Evolutionary conservation across 164 flowering plant genomes (phyloP).

Genomic region (Aristolochia contorta): DNA sequence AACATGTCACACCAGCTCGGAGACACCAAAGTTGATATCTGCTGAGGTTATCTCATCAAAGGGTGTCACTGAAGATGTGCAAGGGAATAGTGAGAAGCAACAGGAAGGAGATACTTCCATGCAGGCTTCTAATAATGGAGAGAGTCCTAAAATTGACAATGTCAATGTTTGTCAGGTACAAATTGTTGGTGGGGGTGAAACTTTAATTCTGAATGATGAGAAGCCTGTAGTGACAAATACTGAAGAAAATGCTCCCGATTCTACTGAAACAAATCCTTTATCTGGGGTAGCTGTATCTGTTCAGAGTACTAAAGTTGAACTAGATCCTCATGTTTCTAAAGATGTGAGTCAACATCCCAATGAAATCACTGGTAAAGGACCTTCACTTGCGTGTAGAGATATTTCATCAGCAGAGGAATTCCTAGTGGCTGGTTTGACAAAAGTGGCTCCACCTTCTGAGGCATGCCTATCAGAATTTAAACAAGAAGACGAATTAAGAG

Average conservation of each 20-base stretch:
- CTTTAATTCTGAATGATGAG: conserved; percentile 6
- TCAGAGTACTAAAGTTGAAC: neutral
- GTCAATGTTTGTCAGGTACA: neutral
- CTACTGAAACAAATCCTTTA: neutral
- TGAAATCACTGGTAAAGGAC: conserved; percentile 4
- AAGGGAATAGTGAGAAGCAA: conserved; percentile 11
- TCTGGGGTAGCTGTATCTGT: neutral
- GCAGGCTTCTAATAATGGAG: conserved; percentile 2
- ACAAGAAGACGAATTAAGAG: conserved; percentile 5
- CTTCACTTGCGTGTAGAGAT: conserved; percentile 1
- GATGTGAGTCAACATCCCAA: neutral
- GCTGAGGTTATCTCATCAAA: too few relatives aligned
- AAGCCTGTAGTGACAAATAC: neutral
- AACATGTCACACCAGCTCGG: neutral
- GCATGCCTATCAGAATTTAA: conserved; percentile 19
- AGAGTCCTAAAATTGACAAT: neutral
- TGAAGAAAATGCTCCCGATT: conserved; percentile 4
- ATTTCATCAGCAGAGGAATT: conserved; percentile 5
- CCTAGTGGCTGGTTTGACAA: conserved; percentile 19
- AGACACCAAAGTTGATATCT: neutral
- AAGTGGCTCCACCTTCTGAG: conserved; percentile 17
- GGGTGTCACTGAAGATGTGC: conserved; percentile 4
- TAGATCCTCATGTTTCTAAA: neutral
- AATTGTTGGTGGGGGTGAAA: conserved; percentile 7
- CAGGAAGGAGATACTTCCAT: conserved; percentile 2